A percentile compares a stretch with the other conserved stretches of the same genome.
Conservation (phyloP, 257 asterid species). For the Buddleja alternifolia region DNA sequence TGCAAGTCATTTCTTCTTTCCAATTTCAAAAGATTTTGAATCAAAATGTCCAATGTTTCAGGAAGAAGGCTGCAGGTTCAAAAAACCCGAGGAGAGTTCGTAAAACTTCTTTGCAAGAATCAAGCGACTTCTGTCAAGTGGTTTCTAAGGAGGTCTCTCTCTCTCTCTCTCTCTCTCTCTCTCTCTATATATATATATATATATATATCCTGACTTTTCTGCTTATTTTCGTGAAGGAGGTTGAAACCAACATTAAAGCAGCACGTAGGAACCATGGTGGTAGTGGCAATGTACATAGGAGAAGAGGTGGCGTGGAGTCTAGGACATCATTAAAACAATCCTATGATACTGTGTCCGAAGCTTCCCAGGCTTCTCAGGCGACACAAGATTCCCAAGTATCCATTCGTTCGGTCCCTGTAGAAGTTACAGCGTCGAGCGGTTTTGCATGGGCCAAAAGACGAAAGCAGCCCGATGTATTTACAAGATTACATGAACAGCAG, state of each 20-base stretch:
- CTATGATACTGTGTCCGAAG: constrained; percentile 68
- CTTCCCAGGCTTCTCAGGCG: constrained; percentile 63
- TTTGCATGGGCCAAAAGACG: constrained; percentile 57
- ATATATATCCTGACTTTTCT: not conserved
- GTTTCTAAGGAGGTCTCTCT: constrained; percentile 63
- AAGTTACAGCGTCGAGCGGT: constrained; percentile 47
- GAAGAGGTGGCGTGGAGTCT: constrained; percentile 51
- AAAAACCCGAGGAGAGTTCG: constrained; percentile 63
- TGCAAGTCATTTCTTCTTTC: not conserved
- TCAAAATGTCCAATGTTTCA: constrained; percentile 37
- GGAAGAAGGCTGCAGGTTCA: constrained; percentile 52
- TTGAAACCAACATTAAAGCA: constrained; percentile 41
- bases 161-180: constrained; percentile 28
- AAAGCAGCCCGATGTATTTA: constrained; percentile 49
- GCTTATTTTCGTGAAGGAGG: constrained; percentile 44
- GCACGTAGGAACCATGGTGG: constrained; percentile 39
- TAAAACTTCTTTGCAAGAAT: constrained; percentile 52
- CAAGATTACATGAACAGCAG: constrained; percentile 43
- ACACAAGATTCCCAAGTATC: constrained; percentile 56
- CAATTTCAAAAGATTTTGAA: constrained; percentile 7
- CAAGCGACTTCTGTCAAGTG: constrained; percentile 50
- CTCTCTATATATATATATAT: constrained; percentile 12
- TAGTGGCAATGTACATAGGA: constrained; percentile 29
- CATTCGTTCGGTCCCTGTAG: constrained; percentile 59
- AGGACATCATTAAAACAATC: constrained; percentile 51